Evolutionary conservation across 768 basidiomycete species (phyloP).

Genomic region (Boletus pseudopeckii): DNA sequence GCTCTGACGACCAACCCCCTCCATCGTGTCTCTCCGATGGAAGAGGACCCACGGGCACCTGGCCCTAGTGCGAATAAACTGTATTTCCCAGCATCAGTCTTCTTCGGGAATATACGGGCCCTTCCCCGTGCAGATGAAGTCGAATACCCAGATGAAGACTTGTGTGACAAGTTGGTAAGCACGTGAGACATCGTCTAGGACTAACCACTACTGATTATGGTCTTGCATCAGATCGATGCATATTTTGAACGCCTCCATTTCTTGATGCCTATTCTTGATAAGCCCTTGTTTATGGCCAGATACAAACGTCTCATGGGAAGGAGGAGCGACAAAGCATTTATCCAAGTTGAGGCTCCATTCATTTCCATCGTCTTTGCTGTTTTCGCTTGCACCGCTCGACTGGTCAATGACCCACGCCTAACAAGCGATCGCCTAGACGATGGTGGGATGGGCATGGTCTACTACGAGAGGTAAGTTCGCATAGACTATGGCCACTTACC

Average conservation of each 20-base stretch:
- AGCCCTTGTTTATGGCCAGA: conserved; percentile 72
- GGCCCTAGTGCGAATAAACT: conserved; percentile 80
- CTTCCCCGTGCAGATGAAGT: conserved; percentile 83
- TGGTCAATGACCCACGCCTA: conserved; percentile 72
- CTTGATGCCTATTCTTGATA: conserved; percentile 83
- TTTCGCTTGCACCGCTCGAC: conserved; percentile 82
- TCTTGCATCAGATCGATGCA: conserved; percentile 61
- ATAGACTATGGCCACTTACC: not conserved
- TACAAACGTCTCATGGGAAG: conserved; percentile 77
- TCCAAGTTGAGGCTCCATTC: conserved; percentile 68
- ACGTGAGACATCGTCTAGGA: conserved; percentile 11
- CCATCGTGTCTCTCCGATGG: conserved; percentile 78
- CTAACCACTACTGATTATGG: conserved; percentile 22
- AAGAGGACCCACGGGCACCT: conserved; percentile 76
- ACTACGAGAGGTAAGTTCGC: conserved; percentile 72
- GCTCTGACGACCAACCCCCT: conserved; percentile 70
- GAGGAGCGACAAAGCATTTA: conserved; percentile 47
- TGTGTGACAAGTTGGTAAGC: conserved; percentile 83
- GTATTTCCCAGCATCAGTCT: conserved; percentile 84
- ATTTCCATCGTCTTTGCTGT: conserved; percentile 81
- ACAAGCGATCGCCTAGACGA: conserved; percentile 60
- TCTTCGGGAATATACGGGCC: conserved; percentile 81
- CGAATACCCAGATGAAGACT: conserved; percentile 79
- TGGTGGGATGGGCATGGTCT: conserved; percentile 87
- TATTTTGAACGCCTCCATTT: conserved; percentile 89